A percentile compares a stretch with the other conserved stretches of the same genome.
These are phyloP conservation scores for Fusarium sp. DNA, from an alignment of 2,329 filamentous ascomycete genomes.

Conservation along the genomic window DNA sequence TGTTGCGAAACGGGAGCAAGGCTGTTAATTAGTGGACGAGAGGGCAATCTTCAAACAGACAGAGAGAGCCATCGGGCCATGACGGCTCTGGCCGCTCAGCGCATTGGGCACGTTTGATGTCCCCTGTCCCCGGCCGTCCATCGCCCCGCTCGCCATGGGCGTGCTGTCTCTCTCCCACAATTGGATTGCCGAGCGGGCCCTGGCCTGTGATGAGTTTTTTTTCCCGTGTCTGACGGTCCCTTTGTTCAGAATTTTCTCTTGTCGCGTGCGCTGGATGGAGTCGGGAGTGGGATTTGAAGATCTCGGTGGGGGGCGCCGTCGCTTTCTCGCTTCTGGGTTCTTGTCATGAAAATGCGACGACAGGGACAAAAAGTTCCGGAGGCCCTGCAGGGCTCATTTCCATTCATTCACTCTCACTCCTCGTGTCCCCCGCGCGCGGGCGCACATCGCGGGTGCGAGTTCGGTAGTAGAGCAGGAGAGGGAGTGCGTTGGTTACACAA, in stretches of 20 bases:
- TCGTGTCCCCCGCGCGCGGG: background rate
- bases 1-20: background rate
- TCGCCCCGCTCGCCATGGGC: background rate
- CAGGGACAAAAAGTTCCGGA: background rate
- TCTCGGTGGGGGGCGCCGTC: slow-evolving; percentile 22
- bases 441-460: background rate
- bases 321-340: background rate
- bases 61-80: slow-evolving; percentile 35
- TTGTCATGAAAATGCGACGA: background rate
- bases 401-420: background rate
- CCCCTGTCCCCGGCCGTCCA: slow-evolving; percentile 5
- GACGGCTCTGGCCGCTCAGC: slow-evolving; percentile 18
- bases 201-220: slow-evolving; percentile 19
- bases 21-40: too few species aligned
- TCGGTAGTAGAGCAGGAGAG: background rate
- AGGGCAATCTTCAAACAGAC: background rate
- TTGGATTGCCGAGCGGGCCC: slow-evolving; percentile 43
- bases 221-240: background rate
- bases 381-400: background rate
- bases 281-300: slow-evolving; percentile 30
- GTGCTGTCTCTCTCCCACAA: slow-evolving; percentile 12
- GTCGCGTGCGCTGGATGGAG: slow-evolving; percentile 23
- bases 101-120: slow-evolving; percentile 27
- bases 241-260: slow-evolving; percentile 20
- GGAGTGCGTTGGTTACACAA: too few species aligned